A percentile compares a stretch with the other conserved stretches of the same genome.
Conservation (phyloP, 2,329 filamentous ascomycete genomes). For the Sporothrix phasma region DNA sequence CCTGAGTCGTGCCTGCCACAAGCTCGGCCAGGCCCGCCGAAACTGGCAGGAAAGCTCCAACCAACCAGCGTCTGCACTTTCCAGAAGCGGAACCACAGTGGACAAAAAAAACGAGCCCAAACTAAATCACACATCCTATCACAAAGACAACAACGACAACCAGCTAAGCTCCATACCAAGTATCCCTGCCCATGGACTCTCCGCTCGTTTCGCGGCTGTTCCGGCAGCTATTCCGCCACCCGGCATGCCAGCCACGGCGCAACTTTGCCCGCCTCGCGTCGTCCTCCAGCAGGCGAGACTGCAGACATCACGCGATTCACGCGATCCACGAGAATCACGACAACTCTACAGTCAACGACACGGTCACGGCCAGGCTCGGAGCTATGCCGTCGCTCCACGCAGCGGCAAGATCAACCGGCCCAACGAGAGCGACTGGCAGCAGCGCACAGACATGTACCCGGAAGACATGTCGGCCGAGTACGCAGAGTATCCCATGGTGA, state of each 20-base stretch:
- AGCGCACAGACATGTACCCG: slow-evolving; percentile 64
- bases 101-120: not conserved
- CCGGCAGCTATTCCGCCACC: slow-evolving; percentile 72
- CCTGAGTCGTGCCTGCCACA: not conserved
- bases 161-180: too few relatives aligned
- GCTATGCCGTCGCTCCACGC: slow-evolving; percentile 17
- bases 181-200: slow-evolving; percentile 17
- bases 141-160: not conserved
- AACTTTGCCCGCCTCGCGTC: slow-evolving; percentile 31
- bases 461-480: slow-evolving; percentile 73
- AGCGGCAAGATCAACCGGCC: slow-evolving; percentile 20
- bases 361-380: slow-evolving; percentile 14
- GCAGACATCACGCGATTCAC: slow-evolving; percentile 18
- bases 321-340: not conserved
- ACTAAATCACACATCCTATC: not conserved
- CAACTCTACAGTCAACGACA: not conserved
- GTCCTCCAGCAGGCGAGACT: slow-evolving; percentile 32
- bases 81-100: slow-evolving; percentile 3
- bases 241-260: slow-evolving; percentile 48
- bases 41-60: slow-evolving; percentile 8
- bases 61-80: slow-evolving; percentile 11
- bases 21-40: slow-evolving; percentile 4
- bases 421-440: slow-evolving; percentile 73
- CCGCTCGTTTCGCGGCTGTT: slow-evolving; percentile 52
- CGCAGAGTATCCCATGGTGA: slow-evolving; percentile 72